phyloP scores from a whole-genome alignment of 306 rosid species.

The Cajanus cajan region DNA sequence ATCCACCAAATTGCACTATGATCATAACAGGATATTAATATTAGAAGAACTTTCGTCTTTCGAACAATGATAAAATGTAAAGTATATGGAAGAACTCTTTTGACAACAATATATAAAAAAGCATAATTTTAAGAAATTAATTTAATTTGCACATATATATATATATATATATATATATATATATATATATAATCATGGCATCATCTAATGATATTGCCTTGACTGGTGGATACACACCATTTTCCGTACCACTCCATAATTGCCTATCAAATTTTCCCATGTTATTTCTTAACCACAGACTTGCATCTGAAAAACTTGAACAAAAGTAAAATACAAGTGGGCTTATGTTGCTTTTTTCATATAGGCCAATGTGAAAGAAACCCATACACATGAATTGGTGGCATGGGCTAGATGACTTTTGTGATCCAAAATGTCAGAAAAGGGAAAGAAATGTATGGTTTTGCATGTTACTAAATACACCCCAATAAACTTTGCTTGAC shows the following conservation, averaged over 20 bases:
- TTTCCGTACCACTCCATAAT: conserved; percentile 31
- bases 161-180: no score
- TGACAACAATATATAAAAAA: no score
- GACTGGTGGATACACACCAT: not conserved
- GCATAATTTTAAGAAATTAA: no score
- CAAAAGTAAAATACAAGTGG: not conserved
- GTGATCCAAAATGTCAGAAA: conserved; percentile 14
- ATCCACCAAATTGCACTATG: no score
- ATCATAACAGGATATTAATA: no score
- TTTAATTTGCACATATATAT: no score
- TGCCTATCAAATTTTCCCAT: conserved; percentile 24
- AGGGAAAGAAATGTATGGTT: conserved; percentile 2
- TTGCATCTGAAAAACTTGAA: not conserved
- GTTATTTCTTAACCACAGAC: conserved; percentile 3
- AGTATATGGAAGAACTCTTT: no score
- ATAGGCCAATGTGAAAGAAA: conserved; percentile 29
- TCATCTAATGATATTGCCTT: not conserved
- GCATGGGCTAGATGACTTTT: not conserved
- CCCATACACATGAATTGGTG: conserved; percentile 5
- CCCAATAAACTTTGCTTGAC: conserved; percentile 24
- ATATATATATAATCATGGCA: conserved; percentile 4
- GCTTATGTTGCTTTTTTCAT: conserved; percentile 20
- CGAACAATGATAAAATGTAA: no score
- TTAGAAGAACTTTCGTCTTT: no score
- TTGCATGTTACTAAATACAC: not conserved